Base-by-base conservation (phyloP, 1,284 basidiomycete species). In the Golubevia pallescens region DNA sequence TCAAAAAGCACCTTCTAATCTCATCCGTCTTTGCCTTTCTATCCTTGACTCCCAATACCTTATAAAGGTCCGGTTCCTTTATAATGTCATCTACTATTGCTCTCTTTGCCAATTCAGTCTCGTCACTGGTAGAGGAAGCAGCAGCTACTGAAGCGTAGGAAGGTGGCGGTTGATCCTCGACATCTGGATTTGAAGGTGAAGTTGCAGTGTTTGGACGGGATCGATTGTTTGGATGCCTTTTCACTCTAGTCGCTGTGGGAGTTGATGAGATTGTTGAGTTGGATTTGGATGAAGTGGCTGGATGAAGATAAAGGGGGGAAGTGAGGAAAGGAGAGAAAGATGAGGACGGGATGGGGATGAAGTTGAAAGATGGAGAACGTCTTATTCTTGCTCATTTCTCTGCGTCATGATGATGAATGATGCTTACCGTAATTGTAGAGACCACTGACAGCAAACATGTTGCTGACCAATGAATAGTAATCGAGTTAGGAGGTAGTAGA, bases 1-100 rank as follows among this genome's bases (percentile, higher is more conserved):
- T 87, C 58, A 94, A 89, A 84, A 94, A 94, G 20, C 92, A 93
- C 51, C 92, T 87, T 51, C 93, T 87, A 28, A 94, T 87, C 70
- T 90, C 91, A 78, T 94, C 92, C 56, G 90, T 86, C 51, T 86
- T 86, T 0, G 88, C 84, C 7, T 87, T 87, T 63, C 88, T 88
- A 34, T 87, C 78, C n/a, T n/a, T n/a, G 10, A 93, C 84, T 7
- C 91, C 92, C 5, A 94, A 88, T 34, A 94, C 90, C 58, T 88
- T 86, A 85, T 94, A 94, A 42, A 94, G 88, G 74, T 93, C 89
- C 63, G 88, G 88, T 57, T 87, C 78, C 32, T 87, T 78, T 57
- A 93, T 88, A 48, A 93, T 89, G 32, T 87, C 84, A 52, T 88
- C 85, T 34, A 92, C 34, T 4, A 38, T 38, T 10, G 42, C 42